phyloP scores from a whole-genome alignment of 2,329 filamentous ascomycete species.

The Colletotrichum zoysiae region DNA sequence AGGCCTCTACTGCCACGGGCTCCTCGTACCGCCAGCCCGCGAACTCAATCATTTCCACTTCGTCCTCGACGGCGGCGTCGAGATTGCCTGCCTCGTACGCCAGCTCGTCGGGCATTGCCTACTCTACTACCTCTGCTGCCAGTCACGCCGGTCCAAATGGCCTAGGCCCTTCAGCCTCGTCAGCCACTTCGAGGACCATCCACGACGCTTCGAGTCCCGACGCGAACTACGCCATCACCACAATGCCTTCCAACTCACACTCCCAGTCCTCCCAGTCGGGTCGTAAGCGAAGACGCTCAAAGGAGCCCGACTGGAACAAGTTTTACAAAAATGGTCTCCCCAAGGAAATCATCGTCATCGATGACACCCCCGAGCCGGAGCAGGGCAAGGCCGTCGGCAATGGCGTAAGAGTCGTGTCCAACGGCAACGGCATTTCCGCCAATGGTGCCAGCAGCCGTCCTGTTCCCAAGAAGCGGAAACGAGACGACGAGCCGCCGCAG shows the following conservation, averaged over 20 bases:
- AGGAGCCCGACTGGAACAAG: slow-evolving; percentile 80
- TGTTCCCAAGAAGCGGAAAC: slow-evolving; percentile 81
- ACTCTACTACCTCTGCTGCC: slow-evolving; percentile 42
- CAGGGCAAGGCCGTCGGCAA: slow-evolving; percentile 52
- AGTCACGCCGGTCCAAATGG: slow-evolving; percentile 53
- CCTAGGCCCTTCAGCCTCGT: slow-evolving; percentile 50
- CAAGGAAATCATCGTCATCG: slow-evolving; percentile 88
- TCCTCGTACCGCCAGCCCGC: slow-evolving; percentile 50
- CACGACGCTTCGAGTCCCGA: slow-evolving; percentile 49
- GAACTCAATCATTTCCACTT: slow-evolving; percentile 54
- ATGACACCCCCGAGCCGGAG: slow-evolving; percentile 74
- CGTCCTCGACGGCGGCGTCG: slow-evolving; percentile 54
- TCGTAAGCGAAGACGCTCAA: slow-evolving; percentile 68
- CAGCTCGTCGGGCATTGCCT: slow-evolving; percentile 48
- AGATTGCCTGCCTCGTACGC: slow-evolving; percentile 50
- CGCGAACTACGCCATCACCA: slow-evolving; percentile 48
- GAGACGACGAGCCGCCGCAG: slow-evolving; percentile 65
- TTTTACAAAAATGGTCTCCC: slow-evolving; percentile 88
- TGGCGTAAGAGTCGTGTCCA: slow-evolving; percentile 55
- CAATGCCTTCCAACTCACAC: slow-evolving; percentile 52
- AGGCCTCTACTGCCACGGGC: slow-evolving; percentile 57
- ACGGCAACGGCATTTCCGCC: slow-evolving; percentile 49
- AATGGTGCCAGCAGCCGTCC: slow-evolving; percentile 57
- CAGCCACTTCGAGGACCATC: slow-evolving; percentile 48
- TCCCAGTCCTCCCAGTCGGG: slow-evolving; percentile 43